phyloP scores from a whole-genome alignment of 169 alveolate species.

The Eimeria necatrix region DNA sequence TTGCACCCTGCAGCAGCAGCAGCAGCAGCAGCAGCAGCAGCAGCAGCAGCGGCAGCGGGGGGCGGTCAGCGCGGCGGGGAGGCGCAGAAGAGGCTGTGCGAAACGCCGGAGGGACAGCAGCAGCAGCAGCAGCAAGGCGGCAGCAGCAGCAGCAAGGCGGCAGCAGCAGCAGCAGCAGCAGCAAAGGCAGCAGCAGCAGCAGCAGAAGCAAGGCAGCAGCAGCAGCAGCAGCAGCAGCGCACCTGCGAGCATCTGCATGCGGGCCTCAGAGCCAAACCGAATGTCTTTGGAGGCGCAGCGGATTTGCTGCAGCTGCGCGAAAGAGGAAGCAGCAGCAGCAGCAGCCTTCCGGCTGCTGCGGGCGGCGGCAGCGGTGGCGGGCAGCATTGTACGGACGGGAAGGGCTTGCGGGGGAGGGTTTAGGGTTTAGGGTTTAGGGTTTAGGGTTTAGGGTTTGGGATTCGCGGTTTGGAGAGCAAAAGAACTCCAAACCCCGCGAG shows the following conservation, averaged over 20 bases:
- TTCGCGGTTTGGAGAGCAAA: no score
- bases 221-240: no score
- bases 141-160: neutral
- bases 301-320: constrained; percentile 40
- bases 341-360: constrained; percentile 62
- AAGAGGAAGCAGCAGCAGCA: constrained; percentile 11
- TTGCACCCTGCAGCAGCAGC: constrained; percentile 94
- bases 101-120: no score
- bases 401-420: neutral
- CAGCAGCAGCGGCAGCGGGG: no score
- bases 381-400: constrained; percentile 19
- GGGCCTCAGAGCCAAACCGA: constrained; percentile 78
- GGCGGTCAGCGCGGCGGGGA: no score
- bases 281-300: constrained; percentile 52
- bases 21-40: no score
- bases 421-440: neutral
- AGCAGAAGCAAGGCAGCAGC: no score
- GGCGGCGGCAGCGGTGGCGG: constrained; percentile 45
- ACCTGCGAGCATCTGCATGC: constrained; percentile 82
- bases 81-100: no score
- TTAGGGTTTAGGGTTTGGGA: no score
- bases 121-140: no score
- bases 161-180: neutral
- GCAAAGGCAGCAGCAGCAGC: no score
- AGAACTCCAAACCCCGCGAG: no score